Evolutionary conservation across 2,329 filamentous ascomycete genomes (phyloP).

Genomic region (Aspergillus neoniger): DNA sequence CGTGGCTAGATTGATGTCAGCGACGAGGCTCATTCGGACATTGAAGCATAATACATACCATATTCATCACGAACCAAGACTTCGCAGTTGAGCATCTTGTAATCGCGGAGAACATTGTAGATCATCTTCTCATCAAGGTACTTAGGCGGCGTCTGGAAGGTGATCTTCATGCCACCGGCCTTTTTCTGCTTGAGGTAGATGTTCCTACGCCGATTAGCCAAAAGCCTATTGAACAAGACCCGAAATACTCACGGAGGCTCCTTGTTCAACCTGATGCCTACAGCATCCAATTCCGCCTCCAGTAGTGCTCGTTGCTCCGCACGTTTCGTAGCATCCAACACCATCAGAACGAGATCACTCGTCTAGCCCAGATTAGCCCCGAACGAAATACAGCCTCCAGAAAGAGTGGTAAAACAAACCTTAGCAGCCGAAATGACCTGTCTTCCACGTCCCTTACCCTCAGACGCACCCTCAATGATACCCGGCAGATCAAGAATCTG

Average conservation of each 20-base stretch:
- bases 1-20: conserved; percentile 59
- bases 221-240: neutral
- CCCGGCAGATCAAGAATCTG: conserved; percentile 96
- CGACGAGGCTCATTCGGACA: neutral
- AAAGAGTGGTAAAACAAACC: conserved; percentile 33
- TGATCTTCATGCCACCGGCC: conserved; percentile 98
- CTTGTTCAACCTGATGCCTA: conserved; percentile 89
- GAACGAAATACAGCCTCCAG: neutral
- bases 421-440: conserved; percentile 98
- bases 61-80: conserved; percentile 93
- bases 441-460: conserved; percentile 91
- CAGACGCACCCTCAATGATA: conserved; percentile 95
- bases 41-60: conserved; percentile 46
- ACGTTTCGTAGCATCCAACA: conserved; percentile 93
- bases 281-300: conserved; percentile 90
- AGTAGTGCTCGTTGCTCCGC: conserved; percentile 87
- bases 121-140: conserved; percentile 96
- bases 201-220: conserved; percentile 60
- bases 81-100: conserved; percentile 98
- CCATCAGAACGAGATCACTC: conserved; percentile 94
- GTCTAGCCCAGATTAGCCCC: conserved; percentile 54
- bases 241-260: conserved; percentile 71
- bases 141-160: conserved; percentile 86
- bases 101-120: conserved; percentile 95
- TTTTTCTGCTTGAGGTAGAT: conserved; percentile 97